Base-by-base conservation (phyloP, 768 basidiomycete species). In the Boletus subparvulus region DNA sequence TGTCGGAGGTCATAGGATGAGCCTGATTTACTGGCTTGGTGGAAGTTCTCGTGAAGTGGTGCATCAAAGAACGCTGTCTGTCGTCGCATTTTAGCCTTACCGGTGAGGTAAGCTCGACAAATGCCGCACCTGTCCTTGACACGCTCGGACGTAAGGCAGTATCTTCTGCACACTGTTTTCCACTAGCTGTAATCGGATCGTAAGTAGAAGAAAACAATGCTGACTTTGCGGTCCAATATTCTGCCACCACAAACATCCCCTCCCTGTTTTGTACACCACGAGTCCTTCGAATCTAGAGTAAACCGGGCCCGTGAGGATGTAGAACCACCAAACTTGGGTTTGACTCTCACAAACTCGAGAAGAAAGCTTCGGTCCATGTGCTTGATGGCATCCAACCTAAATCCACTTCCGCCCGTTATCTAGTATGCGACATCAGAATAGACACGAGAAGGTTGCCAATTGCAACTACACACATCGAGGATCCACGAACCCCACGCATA, bases 11-110 rank as follows among this genome's bases (percentile, higher is more conserved):
- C 94, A 64, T 84, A 96, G 17, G 78, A 74, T 36, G 78, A 77
- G 32, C 86, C 80, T 16, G 76, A 75, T 59, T 84, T 82, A 69
- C 91, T 90, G 13, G 94, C 94, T 56, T 80, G 77, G 65, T 87
- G 78, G 66, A 95, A 87, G 61, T 91, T 92, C 73, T 84, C 79
- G 66, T 98, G 94, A 21, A 98, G 77, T 19, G 92, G 92, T 8
- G 92, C 91, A 67, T 97, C 94, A 61, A 97, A 97, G 67, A 96
- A 92, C 0, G 93, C 80, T 12, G 89, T 84, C 87, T 96, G 70
- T 35, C 56, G 52, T 50, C 36, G 24, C 21, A 21, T 13, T 30
- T 51, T 13, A 59, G 41, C 40, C 19, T 30, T 49, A n/a, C 35
- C 35, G 4, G 11, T 30, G 32, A 33, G 43, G 19, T 24, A 47